These are phyloP conservation scores for Claviceps digitariae DNA, from an alignment of 2,329 filamentous ascomycete species.

Conservation along the genomic window DNA sequence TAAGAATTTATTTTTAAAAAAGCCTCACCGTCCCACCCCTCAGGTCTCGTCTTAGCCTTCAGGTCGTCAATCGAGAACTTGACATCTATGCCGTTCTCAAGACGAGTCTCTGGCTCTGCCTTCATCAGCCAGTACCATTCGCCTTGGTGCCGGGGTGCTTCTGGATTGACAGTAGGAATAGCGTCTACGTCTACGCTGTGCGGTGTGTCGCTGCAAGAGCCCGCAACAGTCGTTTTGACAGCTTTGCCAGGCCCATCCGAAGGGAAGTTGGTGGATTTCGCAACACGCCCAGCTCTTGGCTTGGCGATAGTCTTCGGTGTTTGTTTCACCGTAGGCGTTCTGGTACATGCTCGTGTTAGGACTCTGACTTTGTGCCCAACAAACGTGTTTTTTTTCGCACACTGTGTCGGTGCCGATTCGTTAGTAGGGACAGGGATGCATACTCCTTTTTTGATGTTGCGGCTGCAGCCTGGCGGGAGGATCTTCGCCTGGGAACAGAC, in stretches of 20 bases:
- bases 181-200: slow-evolving; percentile 13
- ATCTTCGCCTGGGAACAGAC: slow-evolving; percentile 15
- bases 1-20: neutral
- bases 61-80: slow-evolving; percentile 92
- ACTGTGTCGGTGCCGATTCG: too few relatives aligned
- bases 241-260: neutral
- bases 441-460: neutral
- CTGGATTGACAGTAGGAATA: slow-evolving; percentile 24
- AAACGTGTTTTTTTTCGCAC: too few relatives aligned
- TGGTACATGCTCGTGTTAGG: neutral
- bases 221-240: neutral
- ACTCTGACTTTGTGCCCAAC: neutral
- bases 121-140: slow-evolving; percentile 68
- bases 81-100: slow-evolving; percentile 79
- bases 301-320: neutral
- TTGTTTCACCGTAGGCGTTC: neutral
- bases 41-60: slow-evolving; percentile 55
- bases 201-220: neutral
- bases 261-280: neutral
- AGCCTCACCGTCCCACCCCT: slow-evolving; percentile 76
- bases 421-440: neutral
- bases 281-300: neutral
- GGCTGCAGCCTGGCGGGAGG: slow-evolving; percentile 12
- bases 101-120: slow-evolving; percentile 73
- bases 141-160: slow-evolving; percentile 25